These are phyloP conservation scores for Lodderomyces parapsilosis DNA, from an alignment of 1,139 yeast species.

Conservation along the genomic window DNA sequence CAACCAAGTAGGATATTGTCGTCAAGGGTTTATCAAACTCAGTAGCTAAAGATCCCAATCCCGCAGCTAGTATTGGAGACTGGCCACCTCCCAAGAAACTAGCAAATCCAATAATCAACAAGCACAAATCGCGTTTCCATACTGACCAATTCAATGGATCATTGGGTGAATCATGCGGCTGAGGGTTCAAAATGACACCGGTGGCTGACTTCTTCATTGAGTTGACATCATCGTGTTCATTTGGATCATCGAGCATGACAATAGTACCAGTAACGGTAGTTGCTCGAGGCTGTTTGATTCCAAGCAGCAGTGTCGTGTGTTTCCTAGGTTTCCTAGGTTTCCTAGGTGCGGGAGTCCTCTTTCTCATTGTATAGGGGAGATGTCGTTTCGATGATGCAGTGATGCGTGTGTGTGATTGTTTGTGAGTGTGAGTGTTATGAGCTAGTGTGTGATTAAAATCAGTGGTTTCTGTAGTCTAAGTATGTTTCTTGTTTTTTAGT, in stretches of 20 bases:
- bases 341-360: background rate
- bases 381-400: no score
- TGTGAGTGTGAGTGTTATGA: no score
- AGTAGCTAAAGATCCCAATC: conserved; percentile 38
- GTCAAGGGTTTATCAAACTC: conserved; percentile 47
- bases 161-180: conserved; percentile 73
- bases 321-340: no score
- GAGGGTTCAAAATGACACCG: conserved; percentile 67
- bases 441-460: no score
- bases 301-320: conserved; percentile 24
- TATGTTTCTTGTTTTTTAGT: no score
- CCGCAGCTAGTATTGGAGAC: conserved; percentile 61
- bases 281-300: conserved; percentile 42
- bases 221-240: conserved; percentile 11
- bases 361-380: no score
- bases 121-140: conserved; percentile 56
- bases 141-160: conserved; percentile 76
- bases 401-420: no score
- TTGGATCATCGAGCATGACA: conserved; percentile 33
- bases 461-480: no score
- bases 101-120: conserved; percentile 55
- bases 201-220: conserved; percentile 41
- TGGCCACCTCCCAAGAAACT: conserved; percentile 65
- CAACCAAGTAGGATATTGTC: conserved; percentile 54
- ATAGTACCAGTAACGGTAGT: conserved; percentile 50